Evolutionary conservation across 768 basidiomycete species (phyloP), one percentile per base, ranked within the genome.

Genomic region (Lanmaoa pseudosensibilis): DNA sequence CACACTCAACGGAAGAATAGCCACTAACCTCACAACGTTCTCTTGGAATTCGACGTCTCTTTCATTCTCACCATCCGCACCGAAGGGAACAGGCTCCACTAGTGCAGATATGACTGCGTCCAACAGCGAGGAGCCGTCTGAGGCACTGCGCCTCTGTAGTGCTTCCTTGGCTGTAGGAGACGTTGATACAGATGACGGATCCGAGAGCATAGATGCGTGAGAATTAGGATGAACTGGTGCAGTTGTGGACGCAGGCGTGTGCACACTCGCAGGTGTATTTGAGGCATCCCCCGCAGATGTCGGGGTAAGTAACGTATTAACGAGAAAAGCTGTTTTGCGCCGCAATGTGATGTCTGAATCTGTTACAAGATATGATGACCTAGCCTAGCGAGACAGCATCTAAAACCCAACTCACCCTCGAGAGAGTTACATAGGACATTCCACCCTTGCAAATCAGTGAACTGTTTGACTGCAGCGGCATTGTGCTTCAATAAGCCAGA

Each of bases 401-500:
- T 5, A 43, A 30, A 19, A 18, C n/a, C 9, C 12, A 10, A 62
- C 73, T 19, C 30, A 86, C 89, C 87, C 73, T 83, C 79, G 2
- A 94, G 74, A 2, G 86, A 80, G 23, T 73, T 73, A 18, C 80
- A 77, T 5, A 94, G 71, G 21, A 74, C 75, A 15, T 73, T 63
- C 92, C 92, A 94, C 2, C 92, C 92, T 43, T 70, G 76, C 4
- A 71, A 63, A 7, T 76, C 72, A 1, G 75, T 75, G 34, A 94
- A 75, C 11, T 73, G 72, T 37, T 67, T 60, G 2, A 94, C 83
- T 0, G 91, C 91, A 4, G 82, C 75, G 4, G 80, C 78, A 52
- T 86, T 90, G 70, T 94, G 91, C 68, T 90, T 92, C 49, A 94
- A 70, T 0, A 90, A 65, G 0, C 89, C 89, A 0, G 91, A 94